Conservation (phyloP, 2,329 filamentous ascomycete genomes). For the Diaporthe nobilis region DNA sequence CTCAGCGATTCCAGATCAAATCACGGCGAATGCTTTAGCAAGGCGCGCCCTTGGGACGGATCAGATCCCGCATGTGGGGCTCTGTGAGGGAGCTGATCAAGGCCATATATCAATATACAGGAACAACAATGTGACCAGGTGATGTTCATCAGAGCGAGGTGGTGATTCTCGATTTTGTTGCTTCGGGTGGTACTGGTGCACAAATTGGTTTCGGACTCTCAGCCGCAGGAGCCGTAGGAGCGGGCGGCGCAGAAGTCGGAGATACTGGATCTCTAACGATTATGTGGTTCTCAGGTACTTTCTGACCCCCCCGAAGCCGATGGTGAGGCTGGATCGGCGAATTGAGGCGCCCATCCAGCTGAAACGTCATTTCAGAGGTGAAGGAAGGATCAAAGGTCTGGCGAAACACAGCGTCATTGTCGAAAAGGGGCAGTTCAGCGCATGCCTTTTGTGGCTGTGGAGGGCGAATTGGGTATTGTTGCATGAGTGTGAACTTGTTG, state of each 20-base stretch:
- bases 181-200: not conserved
- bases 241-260: not conserved
- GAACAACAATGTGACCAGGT: not conserved
- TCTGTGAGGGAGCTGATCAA: not conserved
- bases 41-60: conserved; percentile 21
- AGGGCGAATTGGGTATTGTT: not conserved
- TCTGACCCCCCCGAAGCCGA: not conserved
- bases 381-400: not conserved
- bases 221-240: conserved; percentile 5
- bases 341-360: not conserved
- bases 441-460: not conserved
- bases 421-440: not conserved
- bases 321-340: not conserved
- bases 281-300: not conserved
- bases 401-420: not conserved
- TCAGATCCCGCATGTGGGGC: not conserved
- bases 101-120: not conserved
- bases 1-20: not conserved
- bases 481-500: not conserved
- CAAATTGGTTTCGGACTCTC: not conserved
- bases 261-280: not conserved
- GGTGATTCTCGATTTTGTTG: not conserved
- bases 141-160: no score
- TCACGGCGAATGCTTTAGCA: not conserved
- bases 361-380: not conserved